Conservation (phyloP, 1,284 basidiomycete species). For the Vanrija sp. region DNA sequence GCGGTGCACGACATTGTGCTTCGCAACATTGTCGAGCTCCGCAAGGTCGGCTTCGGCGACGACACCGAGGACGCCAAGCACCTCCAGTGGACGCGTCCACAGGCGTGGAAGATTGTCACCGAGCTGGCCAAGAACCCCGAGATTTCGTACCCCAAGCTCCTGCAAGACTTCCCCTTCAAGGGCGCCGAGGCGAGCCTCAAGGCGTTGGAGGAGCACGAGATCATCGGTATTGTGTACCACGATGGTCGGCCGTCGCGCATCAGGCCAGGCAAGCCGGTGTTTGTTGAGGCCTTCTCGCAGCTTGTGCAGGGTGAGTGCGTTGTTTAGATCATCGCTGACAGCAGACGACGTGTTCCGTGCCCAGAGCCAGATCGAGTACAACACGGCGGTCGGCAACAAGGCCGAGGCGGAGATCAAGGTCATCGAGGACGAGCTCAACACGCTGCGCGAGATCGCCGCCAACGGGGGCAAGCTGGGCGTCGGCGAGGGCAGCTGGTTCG, state of each 20-base stretch:
- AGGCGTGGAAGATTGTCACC: constrained; percentile 82
- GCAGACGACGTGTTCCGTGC: constrained; percentile 75
- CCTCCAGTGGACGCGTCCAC: constrained; percentile 77
- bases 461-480: constrained; percentile 40
- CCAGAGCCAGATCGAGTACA: constrained; percentile 74
- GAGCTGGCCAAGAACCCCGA: constrained; percentile 67
- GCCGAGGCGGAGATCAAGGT: constrained; percentile 64
- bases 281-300: constrained; percentile 75
- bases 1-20: constrained; percentile 85
- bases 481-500: constrained; percentile 32
- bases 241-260: constrained; percentile 82
- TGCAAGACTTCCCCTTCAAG: constrained; percentile 87
- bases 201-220: constrained; percentile 82
- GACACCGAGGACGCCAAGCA: constrained; percentile 79
- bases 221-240: constrained; percentile 72
- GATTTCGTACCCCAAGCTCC: constrained; percentile 73
- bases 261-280: constrained; percentile 84
- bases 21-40: constrained; percentile 73
- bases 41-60: constrained; percentile 90
- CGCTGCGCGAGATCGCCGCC: constrained; percentile 59
- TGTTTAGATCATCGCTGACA: background rate
- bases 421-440: constrained; percentile 71
- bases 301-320: constrained; percentile 65
- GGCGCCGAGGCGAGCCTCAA: constrained; percentile 77
- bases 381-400: constrained; percentile 65